Base-by-base conservation (phyloP, 2,329 filamentous ascomycete genomes). In the Colletotrichum sublineola region DNA sequence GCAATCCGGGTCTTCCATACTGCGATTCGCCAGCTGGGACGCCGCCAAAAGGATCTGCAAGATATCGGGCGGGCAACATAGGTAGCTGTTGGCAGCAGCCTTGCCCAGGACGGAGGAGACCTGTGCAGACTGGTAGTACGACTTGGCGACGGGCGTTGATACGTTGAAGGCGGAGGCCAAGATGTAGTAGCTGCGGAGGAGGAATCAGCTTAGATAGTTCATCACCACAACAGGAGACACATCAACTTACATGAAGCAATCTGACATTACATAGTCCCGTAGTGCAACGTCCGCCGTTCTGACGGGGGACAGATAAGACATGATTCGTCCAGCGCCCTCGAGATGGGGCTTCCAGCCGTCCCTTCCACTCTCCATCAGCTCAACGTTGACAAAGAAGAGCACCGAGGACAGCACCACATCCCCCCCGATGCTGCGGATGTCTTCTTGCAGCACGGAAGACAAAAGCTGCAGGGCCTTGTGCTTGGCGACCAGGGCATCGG, bases 381-480 rank as follows among this genome's bases (percentile, higher is more conserved):
- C 84, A 62, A 87, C 80, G 73, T 87, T 86, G 78, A 88, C 80
- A 74, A 87, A 84, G 76, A 87, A 86, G 24, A 86, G 79, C 3
- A 85, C 83, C 0, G 85, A 83, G 1, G 85, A 83, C 3, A 87
- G 79, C 3, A 86, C 78, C 12, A 84, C 80, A 56, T 85, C 83
- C 18, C 80, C 80, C 18, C 80, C 81, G 2, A 80, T 79, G 53
- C 65, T 53, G 38, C 65, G 78, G 12, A 84, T 78, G 24, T 81
- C 77, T 63, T 81, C 77, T 63, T 81, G 79, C 31, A 87, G 72
- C 4, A 84, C 85, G 2, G 76, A 67, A 20, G 79, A 81, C 75
- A 87, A 81, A 61, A 85, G 79, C 1, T 78, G 78, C 38, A 86
- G 79, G 1, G 85, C 85, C 69, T 84, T 81, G 67, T 84, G 81